Evolutionary conservation across 176 grass and related monocot species (phyloP), one percentile per base, ranked within the genome.

Genomic region (Musa beccarii): DNA sequence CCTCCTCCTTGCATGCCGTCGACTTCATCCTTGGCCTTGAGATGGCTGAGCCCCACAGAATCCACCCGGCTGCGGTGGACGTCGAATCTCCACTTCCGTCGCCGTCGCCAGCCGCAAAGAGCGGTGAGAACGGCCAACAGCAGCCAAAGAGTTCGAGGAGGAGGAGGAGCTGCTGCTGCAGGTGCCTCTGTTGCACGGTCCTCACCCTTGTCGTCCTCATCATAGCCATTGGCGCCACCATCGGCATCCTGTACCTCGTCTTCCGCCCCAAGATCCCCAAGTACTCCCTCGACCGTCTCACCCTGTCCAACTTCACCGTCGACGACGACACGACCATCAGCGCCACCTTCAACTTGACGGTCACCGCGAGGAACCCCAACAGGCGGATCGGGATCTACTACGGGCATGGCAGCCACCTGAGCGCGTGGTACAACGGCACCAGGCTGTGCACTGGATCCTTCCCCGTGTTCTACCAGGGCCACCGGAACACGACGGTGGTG

Each of bases 391-490:
- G 95, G 22, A 62, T 94, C 63, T 99, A 92, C 83, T 92, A 99
- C 78, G 78, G 76, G n/a, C 78, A 81, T 23, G 95, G 88, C 43
- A 88, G 90, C 70, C 65, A 80, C 4, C 81, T 94, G 2, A 73
- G 63, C 28, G 83, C 85, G 68, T 84, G 64, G 74, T 99, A 91
- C 84, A 87, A 89, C 76, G 85, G 81, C 66, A 89, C 82, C 0
- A 66, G 80, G 69, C 88, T 99, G 1, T 92, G 90, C 81, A 20
- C 75, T 51, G 95, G 95, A 53, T 29, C 49, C 15, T 99, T 87
- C 87, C 95, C 95, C 3, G 25, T 34, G 75, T 84, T 99, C 50
- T 99, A 89, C 86, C 95, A 99, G 86, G 95, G 95, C 24, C 95
- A 94, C 83, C 84, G 74, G 43, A 89, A 75, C 81, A 99, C 84